Percentiles rank a stretch among this genome's conserved stretches.
Conservation (phyloP, 306 rosid species). For the Calophaca sinica region DNA sequence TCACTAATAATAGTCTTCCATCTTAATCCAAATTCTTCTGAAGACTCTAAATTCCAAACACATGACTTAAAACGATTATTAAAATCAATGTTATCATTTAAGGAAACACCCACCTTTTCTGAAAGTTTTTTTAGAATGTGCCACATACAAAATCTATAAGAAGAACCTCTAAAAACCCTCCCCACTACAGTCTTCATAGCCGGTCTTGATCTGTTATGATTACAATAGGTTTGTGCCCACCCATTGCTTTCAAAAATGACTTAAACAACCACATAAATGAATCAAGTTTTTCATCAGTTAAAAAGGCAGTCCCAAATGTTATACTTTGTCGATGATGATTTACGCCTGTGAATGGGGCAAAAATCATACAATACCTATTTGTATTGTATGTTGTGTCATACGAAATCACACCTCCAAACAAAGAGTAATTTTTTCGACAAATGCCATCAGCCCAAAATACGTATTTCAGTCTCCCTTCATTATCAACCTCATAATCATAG, state of each 20-base stretch:
- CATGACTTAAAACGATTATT: neutral
- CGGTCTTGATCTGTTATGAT: too few species aligned
- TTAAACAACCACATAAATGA: slow-evolving; percentile 1
- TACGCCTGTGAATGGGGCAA: neutral
- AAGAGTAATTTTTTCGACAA: neutral
- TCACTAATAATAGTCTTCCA: neutral
- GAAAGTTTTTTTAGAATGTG: neutral
- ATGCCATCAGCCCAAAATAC: too few species aligned
- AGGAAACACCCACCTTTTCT: neutral
- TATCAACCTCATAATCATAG: neutral
- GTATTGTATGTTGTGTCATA: neutral
- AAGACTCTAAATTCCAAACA: slow-evolving; percentile 11
- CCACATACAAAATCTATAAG: neutral
- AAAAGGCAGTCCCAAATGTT: neutral
- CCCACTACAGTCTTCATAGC: too few species aligned
- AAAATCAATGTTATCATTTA: neutral
- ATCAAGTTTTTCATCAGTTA: neutral
- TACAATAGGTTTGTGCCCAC: neutral
- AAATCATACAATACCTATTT: neutral
- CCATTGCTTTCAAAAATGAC: slow-evolving; percentile 1
- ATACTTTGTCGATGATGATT: neutral
- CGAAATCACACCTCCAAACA: too few species aligned
- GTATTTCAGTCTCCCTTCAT: neutral
- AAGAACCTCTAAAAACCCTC: neutral
- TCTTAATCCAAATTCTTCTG: neutral